Base-by-base conservation (phyloP, 2,329 filamentous ascomycete genomes). In the Cyanodermella asteris region DNA sequence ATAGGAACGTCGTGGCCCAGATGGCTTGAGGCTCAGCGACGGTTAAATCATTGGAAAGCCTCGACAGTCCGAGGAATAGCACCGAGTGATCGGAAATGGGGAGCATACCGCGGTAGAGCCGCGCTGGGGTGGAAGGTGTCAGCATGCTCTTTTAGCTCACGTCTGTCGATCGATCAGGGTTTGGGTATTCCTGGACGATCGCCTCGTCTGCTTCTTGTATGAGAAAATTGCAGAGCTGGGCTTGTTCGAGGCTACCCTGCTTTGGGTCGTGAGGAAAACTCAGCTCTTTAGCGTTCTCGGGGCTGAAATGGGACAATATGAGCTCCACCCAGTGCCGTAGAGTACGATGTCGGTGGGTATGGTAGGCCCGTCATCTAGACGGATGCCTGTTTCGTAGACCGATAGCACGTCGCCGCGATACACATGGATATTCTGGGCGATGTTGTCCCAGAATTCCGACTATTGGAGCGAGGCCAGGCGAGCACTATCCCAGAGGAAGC, bases 11-110 rank as follows among this genome's bases (percentile, higher is more conserved):
- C 4, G 34, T 33, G 13, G 37, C 34, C 28, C 32, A 43, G 8
- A 44, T 32, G 5, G 41, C 27, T 30, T 44, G 42, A 9, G 31
- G 31, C 26, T 39, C 36, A 10, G 40, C 38, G 16, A 26, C 34
- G 24, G 32, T 35, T 27, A 36, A 41, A 24, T 29, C 22, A 26
- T 44, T 44, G 5, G 33, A 21, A 7, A 37, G 12, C 7, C 26
- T 22, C 7, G 33, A 24, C n/a, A 32, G 30, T 4, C 41, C 40
- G 19, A 42, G 29, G 27, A 45, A 41, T 11, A 32, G 34, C 18
- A 43, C 40, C 22, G 28, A 31, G 11, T 11, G 5, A 26, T 41
- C 40, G 16, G 25, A n/a, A 10, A 39, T 16, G 4, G 41, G 39
- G 14, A 35, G 27, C 6, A 40, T 39, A 27, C 27, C 27, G 11